Evolutionary conservation across 148 eudicot species (phyloP), one percentile per base, ranked within the genome.

Genomic region (Camellia lanceoleosa): DNA sequence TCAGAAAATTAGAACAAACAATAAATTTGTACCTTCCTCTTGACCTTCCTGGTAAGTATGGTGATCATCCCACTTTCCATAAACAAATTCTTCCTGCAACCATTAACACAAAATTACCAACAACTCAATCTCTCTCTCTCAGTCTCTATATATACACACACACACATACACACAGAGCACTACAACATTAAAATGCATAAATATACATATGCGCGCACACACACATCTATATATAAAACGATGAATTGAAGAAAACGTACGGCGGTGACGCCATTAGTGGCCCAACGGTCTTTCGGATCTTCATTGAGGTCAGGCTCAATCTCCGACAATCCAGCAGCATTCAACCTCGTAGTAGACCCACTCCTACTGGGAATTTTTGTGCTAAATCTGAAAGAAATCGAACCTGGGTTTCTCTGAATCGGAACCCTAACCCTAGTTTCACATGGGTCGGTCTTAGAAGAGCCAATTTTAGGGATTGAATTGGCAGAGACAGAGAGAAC

Each of bases 291-390:
- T 30, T 38, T 85, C 1, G 93, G 93, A 62, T 94, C 98, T 81
- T 94, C 98, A 77, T 92, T 92, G 59, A 94, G 82, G 38, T 94
- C 98, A 5, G 93, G 91, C 76, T 94, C 98, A 30, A 94, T 88
- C 52, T 92, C 90, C 5, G 98, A 78, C 54, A 94, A 62, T 60
- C 95, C 95, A 42, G 91, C 94, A 44, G 87, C 93, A 68, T 75
- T 66, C 85, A 90, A 80, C 80, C 87, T 87, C 58, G 85, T 86
- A 47, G 79, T 86, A 47, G 79, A 62, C 5, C 80, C 52, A 11
- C 64, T 72, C 30, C 74, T 77, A 12, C 80, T 46, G 58, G 18
- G 20, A 49, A 41, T 43, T 23, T 12, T 64, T 30, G 16, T 3
- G 49, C 60, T 8, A 30, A 77, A 38, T 68, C 68, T 72, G 20